Conservation (phyloP, 1,139 yeast genomes). For the Candida tetrigidarum region DNA sequence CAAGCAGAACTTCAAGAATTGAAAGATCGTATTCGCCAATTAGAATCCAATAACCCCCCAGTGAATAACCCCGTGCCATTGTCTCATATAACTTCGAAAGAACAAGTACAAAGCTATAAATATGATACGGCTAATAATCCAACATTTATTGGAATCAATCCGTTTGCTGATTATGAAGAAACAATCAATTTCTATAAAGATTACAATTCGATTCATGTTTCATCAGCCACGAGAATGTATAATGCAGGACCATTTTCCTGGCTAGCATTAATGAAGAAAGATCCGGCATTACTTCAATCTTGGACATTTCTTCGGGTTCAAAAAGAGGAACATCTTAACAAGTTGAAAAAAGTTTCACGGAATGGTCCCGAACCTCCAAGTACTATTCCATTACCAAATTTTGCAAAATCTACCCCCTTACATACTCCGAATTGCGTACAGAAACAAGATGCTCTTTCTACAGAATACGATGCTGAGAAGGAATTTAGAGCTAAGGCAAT, state of each 20-base stretch:
- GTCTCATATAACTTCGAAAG: slow-evolving; percentile 1
- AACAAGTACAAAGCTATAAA: slow-evolving; percentile 7
- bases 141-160: slow-evolving; percentile 31
- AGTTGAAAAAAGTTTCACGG: slow-evolving; percentile 1
- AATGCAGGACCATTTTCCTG: slow-evolving; percentile 46
- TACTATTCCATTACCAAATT: background rate
- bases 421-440: slow-evolving; percentile 3
- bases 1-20: background rate
- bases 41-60: slow-evolving; percentile 8
- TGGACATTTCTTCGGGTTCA: slow-evolving; percentile 18
- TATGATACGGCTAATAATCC: slow-evolving; percentile 18
- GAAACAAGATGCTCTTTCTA: background rate
- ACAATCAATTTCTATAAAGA: slow-evolving; percentile 38
- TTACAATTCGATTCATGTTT: slow-evolving; percentile 28
- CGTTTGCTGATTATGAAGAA: slow-evolving; percentile 28
- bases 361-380: slow-evolving; percentile 3
- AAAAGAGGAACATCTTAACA: background rate
- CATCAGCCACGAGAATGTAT: slow-evolving; percentile 28
- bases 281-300: slow-evolving; percentile 27
- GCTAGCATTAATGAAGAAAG: slow-evolving; percentile 41
- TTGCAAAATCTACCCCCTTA: background rate
- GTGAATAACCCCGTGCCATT: background rate
- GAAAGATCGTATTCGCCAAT: slow-evolving; percentile 11
- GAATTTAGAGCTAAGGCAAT: slow-evolving; percentile 29
- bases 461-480: slow-evolving; percentile 18